A percentile compares a stretch with the other conserved stretches of the same genome.
These are phyloP conservation scores for Protomyces pachydermus DNA, from an alignment of 1,139 yeast genomes.

Conservation along the genomic window DNA sequence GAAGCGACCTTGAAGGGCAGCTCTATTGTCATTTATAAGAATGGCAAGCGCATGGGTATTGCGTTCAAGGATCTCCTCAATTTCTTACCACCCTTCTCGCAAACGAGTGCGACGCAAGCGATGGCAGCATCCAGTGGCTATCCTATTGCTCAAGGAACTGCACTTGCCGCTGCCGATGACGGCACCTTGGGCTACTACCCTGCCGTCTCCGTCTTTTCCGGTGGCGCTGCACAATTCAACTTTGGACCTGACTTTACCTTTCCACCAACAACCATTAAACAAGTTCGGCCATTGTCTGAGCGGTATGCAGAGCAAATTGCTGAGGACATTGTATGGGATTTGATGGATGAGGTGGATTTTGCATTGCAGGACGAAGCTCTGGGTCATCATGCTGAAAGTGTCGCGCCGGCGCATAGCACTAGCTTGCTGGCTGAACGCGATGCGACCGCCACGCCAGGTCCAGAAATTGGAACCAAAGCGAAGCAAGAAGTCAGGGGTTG, in stretches of 20 bases:
- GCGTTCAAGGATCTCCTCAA: constrained; percentile 67
- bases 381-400: background rate
- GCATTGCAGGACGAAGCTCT: constrained; percentile 43
- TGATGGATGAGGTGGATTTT: constrained; percentile 78
- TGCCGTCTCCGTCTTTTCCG: constrained; percentile 73
- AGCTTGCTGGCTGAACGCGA: background rate
- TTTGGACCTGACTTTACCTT: constrained; percentile 62
- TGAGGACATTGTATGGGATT: constrained; percentile 78
- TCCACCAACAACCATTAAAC: constrained; percentile 40
- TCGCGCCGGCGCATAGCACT: too few species aligned
- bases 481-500: too few species aligned
- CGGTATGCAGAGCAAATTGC: constrained; percentile 66
- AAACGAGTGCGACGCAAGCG: constrained; percentile 33
- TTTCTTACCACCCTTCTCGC: constrained; percentile 69
- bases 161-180: constrained; percentile 53
- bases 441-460: background rate
- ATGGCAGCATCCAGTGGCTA: constrained; percentile 38
- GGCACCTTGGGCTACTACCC: constrained; percentile 89
- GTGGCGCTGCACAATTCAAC: constrained; percentile 68
- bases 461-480: background rate
- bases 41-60: constrained; percentile 63
- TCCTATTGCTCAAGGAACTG: constrained; percentile 29
- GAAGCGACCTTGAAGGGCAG: constrained; percentile 41
- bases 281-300: constrained; percentile 51
- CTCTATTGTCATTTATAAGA: constrained; percentile 62